Evolutionary conservation across 2,329 filamentous ascomycete genomes (phyloP).

Genomic region (Colletotrichum sp.): DNA sequence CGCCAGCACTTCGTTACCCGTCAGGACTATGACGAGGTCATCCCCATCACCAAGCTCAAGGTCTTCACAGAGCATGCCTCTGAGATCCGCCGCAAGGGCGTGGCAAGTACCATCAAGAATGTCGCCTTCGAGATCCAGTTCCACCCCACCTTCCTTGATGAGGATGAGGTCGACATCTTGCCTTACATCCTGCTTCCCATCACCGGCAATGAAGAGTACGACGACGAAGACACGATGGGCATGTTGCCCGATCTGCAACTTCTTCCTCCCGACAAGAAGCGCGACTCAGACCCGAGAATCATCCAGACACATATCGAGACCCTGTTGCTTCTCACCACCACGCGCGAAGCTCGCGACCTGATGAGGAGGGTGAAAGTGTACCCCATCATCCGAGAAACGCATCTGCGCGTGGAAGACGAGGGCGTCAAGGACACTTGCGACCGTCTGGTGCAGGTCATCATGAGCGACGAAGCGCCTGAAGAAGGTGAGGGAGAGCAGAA

Average conservation of each 20-base stretch:
- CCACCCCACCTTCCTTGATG: slow-evolving; percentile 73
- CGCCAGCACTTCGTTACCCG: slow-evolving; percentile 76
- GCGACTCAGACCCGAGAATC: slow-evolving; percentile 78
- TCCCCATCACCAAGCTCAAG: slow-evolving; percentile 90
- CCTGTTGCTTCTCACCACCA: slow-evolving; percentile 81
- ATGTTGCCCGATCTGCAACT: slow-evolving; percentile 94
- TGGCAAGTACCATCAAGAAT: slow-evolving; percentile 96
- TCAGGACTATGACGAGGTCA: slow-evolving; percentile 79
- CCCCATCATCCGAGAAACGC: slow-evolving; percentile 85
- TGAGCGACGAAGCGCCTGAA: slow-evolving; percentile 75
- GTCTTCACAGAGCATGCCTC: slow-evolving; percentile 94
- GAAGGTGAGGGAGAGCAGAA: slow-evolving; percentile 37
- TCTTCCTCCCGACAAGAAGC: slow-evolving; percentile 85
- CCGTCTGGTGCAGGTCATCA: slow-evolving; percentile 85
- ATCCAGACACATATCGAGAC: slow-evolving; percentile 91
- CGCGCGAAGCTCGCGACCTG: slow-evolving; percentile 73
- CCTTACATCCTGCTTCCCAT: slow-evolving; percentile 90
- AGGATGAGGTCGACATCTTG: slow-evolving; percentile 78
- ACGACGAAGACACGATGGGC: slow-evolving; percentile 81
- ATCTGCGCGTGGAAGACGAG: slow-evolving; percentile 78
- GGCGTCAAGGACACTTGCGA: slow-evolving; percentile 85
- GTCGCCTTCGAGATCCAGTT: slow-evolving; percentile 80
- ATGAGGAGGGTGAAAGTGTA: slow-evolving; percentile 84
- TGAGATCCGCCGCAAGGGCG: slow-evolving; percentile 84
- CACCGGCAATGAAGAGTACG: slow-evolving; percentile 86